Conservation (phyloP, 257 asterid species). For the Mitragyna speciosa region DNA sequence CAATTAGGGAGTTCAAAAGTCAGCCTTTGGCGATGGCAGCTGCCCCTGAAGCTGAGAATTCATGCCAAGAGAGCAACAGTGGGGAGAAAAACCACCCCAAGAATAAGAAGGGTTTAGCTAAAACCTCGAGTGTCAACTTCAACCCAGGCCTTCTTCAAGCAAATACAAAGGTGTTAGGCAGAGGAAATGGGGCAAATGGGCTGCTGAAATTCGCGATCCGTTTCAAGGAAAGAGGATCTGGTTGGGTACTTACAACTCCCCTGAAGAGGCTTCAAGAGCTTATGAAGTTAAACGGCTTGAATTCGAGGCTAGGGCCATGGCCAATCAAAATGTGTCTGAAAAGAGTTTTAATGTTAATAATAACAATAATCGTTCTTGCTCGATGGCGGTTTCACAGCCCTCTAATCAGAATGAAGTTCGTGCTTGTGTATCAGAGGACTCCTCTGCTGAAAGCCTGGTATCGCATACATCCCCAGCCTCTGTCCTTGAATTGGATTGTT, state of each 20-base stretch:
- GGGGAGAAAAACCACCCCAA: slow-evolving; percentile 28
- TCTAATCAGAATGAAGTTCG: neutral
- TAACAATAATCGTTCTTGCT: slow-evolving; percentile 15
- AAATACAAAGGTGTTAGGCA: slow-evolving; percentile 72
- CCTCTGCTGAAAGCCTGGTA: slow-evolving; percentile 45
- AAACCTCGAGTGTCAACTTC: slow-evolving; percentile 20
- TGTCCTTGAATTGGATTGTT: slow-evolving; percentile 47
- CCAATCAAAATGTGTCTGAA: slow-evolving; percentile 22
- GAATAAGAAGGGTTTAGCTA: slow-evolving; percentile 26
- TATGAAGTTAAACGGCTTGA: slow-evolving; percentile 66
- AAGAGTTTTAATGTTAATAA: slow-evolving; percentile 23
- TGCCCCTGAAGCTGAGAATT: slow-evolving; percentile 36
- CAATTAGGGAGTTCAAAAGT: slow-evolving; percentile 14
- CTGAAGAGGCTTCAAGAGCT: slow-evolving; percentile 73
- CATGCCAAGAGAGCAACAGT: slow-evolving; percentile 46
- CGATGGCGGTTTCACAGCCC: slow-evolving; percentile 20
- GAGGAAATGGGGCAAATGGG: slow-evolving; percentile 97
- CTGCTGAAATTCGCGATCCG: slow-evolving; percentile 92
- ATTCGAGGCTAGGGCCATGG: slow-evolving; percentile 54
- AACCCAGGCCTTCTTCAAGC: slow-evolving; percentile 18
- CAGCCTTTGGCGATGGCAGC: neutral
- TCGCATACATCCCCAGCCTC: slow-evolving; percentile 59
- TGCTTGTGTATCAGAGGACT: slow-evolving; percentile 33
- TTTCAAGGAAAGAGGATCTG: slow-evolving; percentile 63
- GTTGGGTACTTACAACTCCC: slow-evolving; percentile 75